Conservation (phyloP, 2,329 filamentous ascomycete species). For the Leptographium radiaticola region DNA sequence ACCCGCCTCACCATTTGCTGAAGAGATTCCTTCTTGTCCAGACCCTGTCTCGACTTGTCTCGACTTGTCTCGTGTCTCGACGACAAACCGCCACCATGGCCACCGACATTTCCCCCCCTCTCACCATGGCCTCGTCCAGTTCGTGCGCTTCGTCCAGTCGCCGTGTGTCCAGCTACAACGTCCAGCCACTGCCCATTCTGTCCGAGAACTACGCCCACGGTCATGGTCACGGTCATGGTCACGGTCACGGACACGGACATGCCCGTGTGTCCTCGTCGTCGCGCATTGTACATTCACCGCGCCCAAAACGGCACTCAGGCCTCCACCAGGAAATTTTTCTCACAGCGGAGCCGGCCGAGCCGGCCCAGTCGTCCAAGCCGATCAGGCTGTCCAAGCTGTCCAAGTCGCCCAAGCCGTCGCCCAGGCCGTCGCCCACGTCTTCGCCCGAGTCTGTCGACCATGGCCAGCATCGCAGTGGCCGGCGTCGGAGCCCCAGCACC, state of each 20-base stretch:
- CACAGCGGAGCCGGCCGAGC: neutral
- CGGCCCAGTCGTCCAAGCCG: neutral
- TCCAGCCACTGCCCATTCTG: conserved; percentile 24
- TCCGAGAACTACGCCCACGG: conserved; percentile 19
- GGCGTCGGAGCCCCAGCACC: neutral
- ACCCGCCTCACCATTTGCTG: no score
- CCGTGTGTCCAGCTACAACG: conserved; percentile 12
- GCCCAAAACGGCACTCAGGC: conserved; percentile 10
- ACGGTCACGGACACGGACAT: neutral
- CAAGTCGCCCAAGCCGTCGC: neutral
- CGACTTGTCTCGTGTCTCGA: no score
- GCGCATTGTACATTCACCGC: conserved; percentile 10
- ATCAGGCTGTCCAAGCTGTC: no score
- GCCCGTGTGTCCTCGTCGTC: neutral
- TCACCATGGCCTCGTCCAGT: neutral
- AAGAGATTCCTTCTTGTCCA: no score
- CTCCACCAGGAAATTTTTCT: conserved; percentile 13
- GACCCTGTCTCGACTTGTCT: no score
- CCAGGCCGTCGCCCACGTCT: no score
- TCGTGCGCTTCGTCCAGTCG: conserved; percentile 9
- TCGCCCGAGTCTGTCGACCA: neutral
- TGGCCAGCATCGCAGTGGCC: neutral
- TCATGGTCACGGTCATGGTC: neutral
- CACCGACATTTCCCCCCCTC: neutral
- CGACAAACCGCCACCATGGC: no score